Conservation (phyloP, 2,329 filamentous ascomycete genomes). For the Aureobasidium sp. region DNA sequence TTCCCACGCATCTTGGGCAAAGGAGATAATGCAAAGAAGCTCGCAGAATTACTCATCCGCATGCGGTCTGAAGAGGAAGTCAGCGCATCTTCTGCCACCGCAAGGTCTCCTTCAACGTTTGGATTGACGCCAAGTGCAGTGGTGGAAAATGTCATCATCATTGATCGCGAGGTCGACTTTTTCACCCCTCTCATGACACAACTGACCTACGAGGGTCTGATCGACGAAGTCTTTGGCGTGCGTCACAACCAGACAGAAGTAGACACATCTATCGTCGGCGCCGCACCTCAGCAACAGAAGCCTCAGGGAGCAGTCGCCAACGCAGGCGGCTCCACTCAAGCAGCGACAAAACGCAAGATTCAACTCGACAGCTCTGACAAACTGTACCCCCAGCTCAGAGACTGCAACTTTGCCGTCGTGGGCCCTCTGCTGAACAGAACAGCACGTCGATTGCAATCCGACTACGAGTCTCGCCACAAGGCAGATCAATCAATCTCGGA, state of each 20-base stretch:
- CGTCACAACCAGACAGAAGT: conserved; percentile 89
- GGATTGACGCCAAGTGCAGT: conserved; percentile 78
- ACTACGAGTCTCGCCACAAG: conserved; percentile 78
- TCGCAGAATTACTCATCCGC: conserved; percentile 78
- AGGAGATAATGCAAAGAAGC: conserved; percentile 83
- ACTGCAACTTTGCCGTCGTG: conserved; percentile 93
- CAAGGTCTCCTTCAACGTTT: conserved; percentile 43
- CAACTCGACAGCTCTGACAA: conserved; percentile 83
- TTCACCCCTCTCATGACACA: conserved; percentile 89
- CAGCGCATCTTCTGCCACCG: conserved; percentile 32
- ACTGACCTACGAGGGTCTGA: conserved; percentile 89
- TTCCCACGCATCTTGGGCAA: conserved; percentile 94
- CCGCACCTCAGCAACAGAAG: conserved; percentile 46
- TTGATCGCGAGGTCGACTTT: conserved; percentile 91
- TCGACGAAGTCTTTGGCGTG: conserved; percentile 90
- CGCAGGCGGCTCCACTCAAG: conserved; percentile 50
- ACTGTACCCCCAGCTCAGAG: conserved; percentile 77
- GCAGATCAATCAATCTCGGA: conserved; percentile 82
- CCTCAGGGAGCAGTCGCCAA: conserved; percentile 24
- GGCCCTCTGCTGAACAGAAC: conserved; percentile 84
- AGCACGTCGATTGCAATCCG: conserved; percentile 73
- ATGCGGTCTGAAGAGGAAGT: conserved; percentile 88
- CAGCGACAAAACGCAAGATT: conserved; percentile 66
- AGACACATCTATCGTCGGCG: conserved; percentile 80
- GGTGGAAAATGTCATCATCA: conserved; percentile 86